Evolutionary conservation across 257 asterid genomes (phyloP).

Genomic region (Voacanga thouarsii): DNA sequence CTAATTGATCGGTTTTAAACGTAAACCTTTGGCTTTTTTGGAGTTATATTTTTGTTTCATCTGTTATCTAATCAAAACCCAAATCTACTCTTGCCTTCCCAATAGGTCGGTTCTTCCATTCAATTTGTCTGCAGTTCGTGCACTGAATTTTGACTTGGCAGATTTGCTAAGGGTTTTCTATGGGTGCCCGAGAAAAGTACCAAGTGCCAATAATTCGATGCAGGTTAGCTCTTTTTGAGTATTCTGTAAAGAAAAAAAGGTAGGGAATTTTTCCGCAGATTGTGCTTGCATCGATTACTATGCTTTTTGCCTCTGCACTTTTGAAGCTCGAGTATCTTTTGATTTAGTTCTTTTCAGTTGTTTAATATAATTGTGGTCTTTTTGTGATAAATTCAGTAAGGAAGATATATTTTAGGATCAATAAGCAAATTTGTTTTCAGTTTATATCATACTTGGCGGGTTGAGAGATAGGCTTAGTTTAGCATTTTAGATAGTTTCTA

Average conservation of each 20-base stretch:
- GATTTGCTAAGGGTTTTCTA: conserved; percentile 11
- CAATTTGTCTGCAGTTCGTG: conserved; percentile 18
- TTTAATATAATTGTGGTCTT: background rate
- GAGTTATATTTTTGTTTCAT: conserved; percentile 10
- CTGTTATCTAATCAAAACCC: conserved; percentile 49
- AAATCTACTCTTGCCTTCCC: conserved; percentile 32
- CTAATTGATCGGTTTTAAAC: conserved; percentile 30
- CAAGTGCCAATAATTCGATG: conserved; percentile 31
- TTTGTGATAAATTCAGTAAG: background rate
- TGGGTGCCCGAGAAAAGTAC: conserved; percentile 45
- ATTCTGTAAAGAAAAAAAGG: too few species aligned
- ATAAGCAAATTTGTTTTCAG: background rate
- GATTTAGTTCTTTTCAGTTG: background rate
- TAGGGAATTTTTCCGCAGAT: background rate
- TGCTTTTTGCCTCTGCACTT: background rate
- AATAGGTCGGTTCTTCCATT: conserved; percentile 20
- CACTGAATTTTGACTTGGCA: conserved; percentile 31
- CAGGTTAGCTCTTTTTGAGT: conserved; percentile 26
- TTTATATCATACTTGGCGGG: background rate
- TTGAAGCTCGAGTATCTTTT: background rate
- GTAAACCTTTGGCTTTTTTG: conserved; percentile 17
- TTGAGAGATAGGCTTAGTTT: background rate
- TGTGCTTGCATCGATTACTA: conserved; percentile 4
- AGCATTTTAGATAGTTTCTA: background rate
- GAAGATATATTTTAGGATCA: background rate